Percentiles rank a stretch among this genome's conserved stretches.
phyloP scores from a whole-genome alignment of 805 yeast genomes.

The Metschnikowia reukaufii region DNA sequence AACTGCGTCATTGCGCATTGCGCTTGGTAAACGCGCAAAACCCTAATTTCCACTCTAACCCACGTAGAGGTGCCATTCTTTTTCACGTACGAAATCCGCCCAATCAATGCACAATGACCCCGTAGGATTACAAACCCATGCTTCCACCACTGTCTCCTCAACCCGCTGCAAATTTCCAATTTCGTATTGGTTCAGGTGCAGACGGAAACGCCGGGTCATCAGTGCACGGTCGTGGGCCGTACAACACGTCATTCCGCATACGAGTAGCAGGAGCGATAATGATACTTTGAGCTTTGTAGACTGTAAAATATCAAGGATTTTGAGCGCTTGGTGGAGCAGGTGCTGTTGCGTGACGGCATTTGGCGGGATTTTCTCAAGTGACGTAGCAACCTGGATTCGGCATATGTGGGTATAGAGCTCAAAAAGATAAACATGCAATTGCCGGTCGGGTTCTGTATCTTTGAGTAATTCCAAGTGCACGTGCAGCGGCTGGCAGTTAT shows the following conservation, averaged over 20 bases:
- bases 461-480: conserved; percentile 15
- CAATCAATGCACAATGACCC: conserved; percentile 20
- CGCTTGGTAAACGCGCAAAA: neutral
- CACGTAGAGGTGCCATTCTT: conserved; percentile 21
- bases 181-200: conserved; percentile 21
- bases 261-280: conserved; percentile 22
- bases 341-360: conserved; percentile 14
- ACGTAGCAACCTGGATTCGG: conserved; percentile 16
- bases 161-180: conserved; percentile 21
- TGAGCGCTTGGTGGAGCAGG: conserved; percentile 14
- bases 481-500: conserved; percentile 13
- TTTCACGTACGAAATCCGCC: conserved; percentile 18
- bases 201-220: conserved; percentile 25
- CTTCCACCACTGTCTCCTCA: conserved; percentile 19
- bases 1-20: no score
- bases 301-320: conserved; percentile 13
- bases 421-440: conserved; percentile 17
- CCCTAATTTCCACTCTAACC: no score
- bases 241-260: conserved; percentile 35
- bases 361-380: conserved; percentile 15
- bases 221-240: conserved; percentile 24
- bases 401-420: conserved; percentile 17
- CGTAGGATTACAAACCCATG: conserved; percentile 18
- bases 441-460: conserved; percentile 8
- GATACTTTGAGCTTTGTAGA: conserved; percentile 16